Conservation (phyloP, 75 land plant species). For the Pinus albicaulis region DNA sequence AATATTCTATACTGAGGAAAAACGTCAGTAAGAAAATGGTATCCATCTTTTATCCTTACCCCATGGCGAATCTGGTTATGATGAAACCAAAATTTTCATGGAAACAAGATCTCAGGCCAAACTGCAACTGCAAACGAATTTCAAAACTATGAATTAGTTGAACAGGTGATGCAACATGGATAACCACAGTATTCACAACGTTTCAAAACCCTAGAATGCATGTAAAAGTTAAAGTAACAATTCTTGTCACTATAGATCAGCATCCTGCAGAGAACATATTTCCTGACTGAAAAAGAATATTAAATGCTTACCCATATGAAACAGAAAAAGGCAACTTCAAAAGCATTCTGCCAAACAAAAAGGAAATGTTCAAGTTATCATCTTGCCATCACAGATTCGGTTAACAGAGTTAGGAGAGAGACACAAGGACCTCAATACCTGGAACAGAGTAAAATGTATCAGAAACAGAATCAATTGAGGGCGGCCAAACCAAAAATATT, state of each 20-base stretch:
- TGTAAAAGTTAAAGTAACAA: not conserved
- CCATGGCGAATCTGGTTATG: conserved; percentile 12
- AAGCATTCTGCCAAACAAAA: conserved; percentile 41
- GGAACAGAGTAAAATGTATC: conserved; percentile 75
- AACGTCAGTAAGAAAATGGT: not conserved
- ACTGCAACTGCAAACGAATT: conserved; percentile 14
- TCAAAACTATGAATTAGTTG: conserved; percentile 9
- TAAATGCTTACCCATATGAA: conserved; percentile 42
- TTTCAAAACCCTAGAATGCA: not conserved
- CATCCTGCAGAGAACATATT: not conserved
- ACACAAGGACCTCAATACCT: conserved; percentile 29
- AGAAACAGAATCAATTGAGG: conserved; percentile 60
- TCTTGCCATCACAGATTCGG: not conserved
- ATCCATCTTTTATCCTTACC: conserved; percentile 13
- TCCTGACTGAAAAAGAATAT: not conserved
- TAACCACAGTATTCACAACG: not conserved
- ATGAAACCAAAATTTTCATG: conserved; percentile 15
- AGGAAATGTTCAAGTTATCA: not conserved
- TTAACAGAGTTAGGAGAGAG: not conserved
- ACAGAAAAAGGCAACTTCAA: conserved; percentile 45
- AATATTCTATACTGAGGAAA: not conserved
- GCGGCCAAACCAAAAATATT: conserved; percentile 76
- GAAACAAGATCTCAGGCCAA: conserved; percentile 25
- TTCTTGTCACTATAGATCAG: not conserved
- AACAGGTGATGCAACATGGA: not conserved